Evolutionary conservation across 2,329 filamentous ascomycete species (phyloP), one percentile per base, ranked within the genome.

Genomic region (Magnaporthiopsis incrustans): DNA sequence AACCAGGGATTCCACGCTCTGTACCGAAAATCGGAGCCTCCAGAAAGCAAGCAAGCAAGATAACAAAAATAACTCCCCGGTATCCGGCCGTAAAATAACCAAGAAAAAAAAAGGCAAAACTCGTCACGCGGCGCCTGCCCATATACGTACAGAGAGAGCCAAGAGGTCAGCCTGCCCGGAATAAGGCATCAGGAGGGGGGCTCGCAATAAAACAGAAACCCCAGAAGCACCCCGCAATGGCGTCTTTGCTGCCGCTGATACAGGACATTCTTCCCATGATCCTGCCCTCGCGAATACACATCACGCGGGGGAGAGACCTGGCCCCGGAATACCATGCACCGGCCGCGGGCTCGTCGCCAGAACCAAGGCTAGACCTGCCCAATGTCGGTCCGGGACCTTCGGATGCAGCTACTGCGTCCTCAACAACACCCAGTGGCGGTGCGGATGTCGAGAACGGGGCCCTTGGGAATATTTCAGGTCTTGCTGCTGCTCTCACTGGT

Each of bases 191-290:
- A 53, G 44, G 22, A 18, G n/a, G 44, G 44, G 44, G 22, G 44
- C n/a, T 53, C 18, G 44, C 22, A 50, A 18, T 12, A 50, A n/a
- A 15, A 14, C 44, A 11, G n/a, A 30, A 30, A 4, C 30, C 30
- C 30, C 30, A 30, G 22, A 22, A 25, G 18, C 44, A 53, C 44
- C 44, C 44, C 44, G 44, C 62, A 60, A 83, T 86, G 83, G 77
- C 81, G 61, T 79, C 81, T 30, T 72, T 86, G 12, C 71, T 86
- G 35, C 82, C 84, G 33, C 72, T 86, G 65, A 76, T 86, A 63
- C 81, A 82, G 67, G 84, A 86, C 68, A 75, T 86, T 61, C 74
- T 86, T 61, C 84, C 83, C 65, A 86, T 87, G 79, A 80, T 86
- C 65, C 75, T 86, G 71, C 83, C 84, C 2, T 77, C 79, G 4